Percentiles rank a stretch among this genome's conserved stretches.
Conservation (phyloP, 2,329 filamentous ascomycete genomes). For the Neonectria coccinea region DNA sequence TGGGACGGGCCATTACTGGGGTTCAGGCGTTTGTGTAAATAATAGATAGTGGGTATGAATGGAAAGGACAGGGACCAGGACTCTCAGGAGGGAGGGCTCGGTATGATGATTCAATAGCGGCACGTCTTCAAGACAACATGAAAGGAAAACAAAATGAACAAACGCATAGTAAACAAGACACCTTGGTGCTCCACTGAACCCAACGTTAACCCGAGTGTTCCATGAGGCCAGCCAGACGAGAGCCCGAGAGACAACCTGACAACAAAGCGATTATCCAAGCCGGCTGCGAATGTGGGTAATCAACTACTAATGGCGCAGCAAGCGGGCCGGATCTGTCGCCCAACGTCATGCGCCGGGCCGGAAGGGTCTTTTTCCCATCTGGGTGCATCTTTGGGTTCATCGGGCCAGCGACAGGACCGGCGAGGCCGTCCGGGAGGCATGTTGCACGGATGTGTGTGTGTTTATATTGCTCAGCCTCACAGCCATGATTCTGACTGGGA, state of each 20-base stretch:
- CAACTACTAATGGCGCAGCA: slow-evolving; percentile 23
- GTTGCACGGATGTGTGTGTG: background rate
- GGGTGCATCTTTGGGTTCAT: slow-evolving; percentile 21
- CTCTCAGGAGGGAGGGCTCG: background rate
- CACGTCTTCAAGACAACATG: background rate
- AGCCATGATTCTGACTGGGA: background rate
- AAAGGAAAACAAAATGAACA: slow-evolving; percentile 2
- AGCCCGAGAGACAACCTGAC: slow-evolving; percentile 1
- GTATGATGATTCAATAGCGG: slow-evolving; percentile 5
- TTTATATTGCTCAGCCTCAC: slow-evolving; percentile 2
- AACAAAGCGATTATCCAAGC: slow-evolving; percentile 17
- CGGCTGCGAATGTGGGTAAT: slow-evolving; percentile 16
- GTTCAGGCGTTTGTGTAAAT: slow-evolving; percentile 80
- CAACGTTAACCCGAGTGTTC: slow-evolving; percentile 1
- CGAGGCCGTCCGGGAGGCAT: slow-evolving; percentile 20
- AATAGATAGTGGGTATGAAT: background rate
- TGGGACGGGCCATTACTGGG: slow-evolving; percentile 77
- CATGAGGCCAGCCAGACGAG: slow-evolving; percentile 17
- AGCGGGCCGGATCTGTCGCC: slow-evolving; percentile 25
- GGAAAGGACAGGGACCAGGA: background rate
- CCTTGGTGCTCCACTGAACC: background rate
- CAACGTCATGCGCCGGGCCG: slow-evolving; percentile 27
- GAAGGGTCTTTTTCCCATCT: slow-evolving; percentile 18
- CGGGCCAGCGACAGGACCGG: slow-evolving; percentile 20
- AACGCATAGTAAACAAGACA: background rate